phyloP scores from a whole-genome alignment of 129 eudicot species.

The Helichrysum umbraculigerum region DNA sequence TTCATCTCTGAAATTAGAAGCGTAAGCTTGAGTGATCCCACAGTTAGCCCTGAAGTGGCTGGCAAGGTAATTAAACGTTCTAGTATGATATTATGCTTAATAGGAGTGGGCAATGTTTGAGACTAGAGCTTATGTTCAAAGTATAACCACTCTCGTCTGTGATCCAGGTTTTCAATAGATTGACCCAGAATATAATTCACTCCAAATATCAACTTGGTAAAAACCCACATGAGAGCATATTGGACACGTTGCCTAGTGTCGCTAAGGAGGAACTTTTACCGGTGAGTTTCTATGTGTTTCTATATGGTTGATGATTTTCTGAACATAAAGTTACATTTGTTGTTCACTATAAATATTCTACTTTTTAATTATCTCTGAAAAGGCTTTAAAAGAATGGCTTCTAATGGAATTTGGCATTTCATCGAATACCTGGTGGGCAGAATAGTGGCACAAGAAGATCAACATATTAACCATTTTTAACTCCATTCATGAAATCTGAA shows the following conservation, averaged over 20 bases:
- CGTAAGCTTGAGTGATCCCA: constrained; percentile 60
- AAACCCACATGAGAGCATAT: constrained; percentile 74
- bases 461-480: too few species aligned
- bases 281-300: constrained; percentile 45
- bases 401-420: too few species aligned
- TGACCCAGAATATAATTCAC: constrained; percentile 77
- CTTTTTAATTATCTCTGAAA: constrained; percentile 11
- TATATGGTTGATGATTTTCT: constrained; percentile 8
- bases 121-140: background rate
- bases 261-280: constrained; percentile 81
- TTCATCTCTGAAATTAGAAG: constrained; percentile 55
- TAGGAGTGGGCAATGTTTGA: background rate
- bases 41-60: constrained; percentile 71
- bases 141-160: constrained; percentile 21
- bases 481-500: too few species aligned
- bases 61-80: constrained; percentile 48
- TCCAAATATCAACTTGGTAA: constrained; percentile 80
- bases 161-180: constrained; percentile 60
- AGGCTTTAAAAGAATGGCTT: too few species aligned
- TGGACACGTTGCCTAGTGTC: constrained; percentile 73
- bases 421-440: too few species aligned
- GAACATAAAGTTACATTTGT: constrained; percentile 12
- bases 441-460: too few species aligned
- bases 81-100: background rate
- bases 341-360: background rate